Conservation (phyloP, 257 asterid genomes). For the Nicotiana attenuata region DNA sequence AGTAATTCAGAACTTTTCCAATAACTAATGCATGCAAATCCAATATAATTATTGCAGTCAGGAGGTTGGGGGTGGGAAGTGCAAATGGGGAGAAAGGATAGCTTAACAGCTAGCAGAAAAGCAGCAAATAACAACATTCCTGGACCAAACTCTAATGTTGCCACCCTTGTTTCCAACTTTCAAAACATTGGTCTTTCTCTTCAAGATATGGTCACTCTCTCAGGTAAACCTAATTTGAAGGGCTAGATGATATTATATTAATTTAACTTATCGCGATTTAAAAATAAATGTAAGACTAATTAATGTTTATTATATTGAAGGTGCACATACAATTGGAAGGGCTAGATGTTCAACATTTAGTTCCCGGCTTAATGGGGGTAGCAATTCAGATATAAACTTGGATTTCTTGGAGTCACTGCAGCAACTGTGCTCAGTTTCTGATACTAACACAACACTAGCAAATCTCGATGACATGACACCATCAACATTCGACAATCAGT, state of each 20-base stretch:
- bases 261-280: too few species aligned
- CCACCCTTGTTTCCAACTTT: slow-evolving; percentile 59
- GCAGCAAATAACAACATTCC: slow-evolving; percentile 70
- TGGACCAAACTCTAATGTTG: slow-evolving; percentile 58
- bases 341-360: slow-evolving; percentile 72
- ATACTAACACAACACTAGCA: slow-evolving; percentile 40
- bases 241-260: too few species aligned
- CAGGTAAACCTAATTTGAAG: slow-evolving; percentile 36
- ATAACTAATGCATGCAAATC: neutral
- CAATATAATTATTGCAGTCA: slow-evolving; percentile 27
- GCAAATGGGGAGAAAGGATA: slow-evolving; percentile 65
- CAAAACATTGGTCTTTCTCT: slow-evolving; percentile 49
- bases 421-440: slow-evolving; percentile 41
- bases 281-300: too few species aligned
- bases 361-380: slow-evolving; percentile 33
- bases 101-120: slow-evolving; percentile 50
- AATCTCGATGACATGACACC: slow-evolving; percentile 65
- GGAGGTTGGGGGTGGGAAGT: slow-evolving; percentile 86
- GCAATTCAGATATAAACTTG: slow-evolving; percentile 28
- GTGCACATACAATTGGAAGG: slow-evolving; percentile 85
- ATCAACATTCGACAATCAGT: slow-evolving; percentile 55
- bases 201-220: slow-evolving; percentile 65
- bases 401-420: slow-evolving; percentile 58
- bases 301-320: slow-evolving; percentile 16
- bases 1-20: neutral